A percentile compares a stretch with the other conserved stretches of the same genome.
phyloP scores from a whole-genome alignment of 768 basidiomycete species.

The Megacollybia marginata region DNA sequence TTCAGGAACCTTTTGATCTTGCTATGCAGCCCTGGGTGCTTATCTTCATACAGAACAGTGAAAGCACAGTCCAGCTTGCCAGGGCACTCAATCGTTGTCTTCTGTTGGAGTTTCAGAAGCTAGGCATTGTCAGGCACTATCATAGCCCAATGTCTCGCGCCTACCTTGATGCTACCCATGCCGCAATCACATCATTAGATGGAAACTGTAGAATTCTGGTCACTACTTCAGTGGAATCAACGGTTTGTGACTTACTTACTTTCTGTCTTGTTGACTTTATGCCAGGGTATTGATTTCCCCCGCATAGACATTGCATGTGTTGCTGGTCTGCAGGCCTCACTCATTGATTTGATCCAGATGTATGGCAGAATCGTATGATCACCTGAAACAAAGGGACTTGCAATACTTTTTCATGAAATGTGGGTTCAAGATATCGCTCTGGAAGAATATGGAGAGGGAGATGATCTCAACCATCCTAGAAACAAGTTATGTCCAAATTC shows the following conservation, averaged over 20 bases:
- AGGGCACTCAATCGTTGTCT: neutral
- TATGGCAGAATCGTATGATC: neutral
- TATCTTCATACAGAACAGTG: neutral
- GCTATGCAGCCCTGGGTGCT: neutral
- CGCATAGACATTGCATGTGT: neutral
- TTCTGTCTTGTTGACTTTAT: no score
- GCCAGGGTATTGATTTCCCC: neutral
- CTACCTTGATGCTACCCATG: neutral
- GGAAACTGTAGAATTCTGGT: neutral
- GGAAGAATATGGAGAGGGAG: neutral
- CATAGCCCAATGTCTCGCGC: neutral
- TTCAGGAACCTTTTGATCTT: neutral
- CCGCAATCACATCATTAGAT: neutral
- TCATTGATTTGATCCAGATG: neutral
- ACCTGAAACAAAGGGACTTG: neutral
- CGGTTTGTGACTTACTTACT: no score
- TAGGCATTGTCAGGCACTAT: neutral
- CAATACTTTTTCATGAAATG: neutral
- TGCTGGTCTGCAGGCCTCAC: neutral
- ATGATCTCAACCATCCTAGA: neutral
- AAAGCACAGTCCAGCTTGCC: neutral
- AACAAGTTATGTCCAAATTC: no score
- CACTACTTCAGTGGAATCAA: neutral
- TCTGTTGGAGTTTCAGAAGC: neutral
- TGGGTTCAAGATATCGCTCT: neutral